Evolutionary conservation across 1,284 basidiomycete species (phyloP).

Genomic region (Apiotrichum akiyoshidainum): DNA sequence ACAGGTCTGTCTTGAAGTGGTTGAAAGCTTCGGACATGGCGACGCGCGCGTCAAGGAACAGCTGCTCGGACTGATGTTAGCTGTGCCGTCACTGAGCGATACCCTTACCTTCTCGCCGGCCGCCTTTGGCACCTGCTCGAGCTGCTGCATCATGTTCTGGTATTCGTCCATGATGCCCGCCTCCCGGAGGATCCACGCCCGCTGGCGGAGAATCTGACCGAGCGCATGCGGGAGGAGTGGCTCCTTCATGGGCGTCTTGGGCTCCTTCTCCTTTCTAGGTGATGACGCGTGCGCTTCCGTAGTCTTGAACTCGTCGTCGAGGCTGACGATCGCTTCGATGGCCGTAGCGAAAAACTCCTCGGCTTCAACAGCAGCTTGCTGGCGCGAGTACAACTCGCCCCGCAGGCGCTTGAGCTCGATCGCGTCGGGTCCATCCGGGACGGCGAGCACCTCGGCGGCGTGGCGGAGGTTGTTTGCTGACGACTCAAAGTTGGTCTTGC

Average conservation of each 20-base stretch:
- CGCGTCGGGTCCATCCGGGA: conserved; percentile 53
- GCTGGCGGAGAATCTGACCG: conserved; percentile 66
- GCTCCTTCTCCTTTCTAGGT: conserved; percentile 23
- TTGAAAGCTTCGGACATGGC: conserved; percentile 70
- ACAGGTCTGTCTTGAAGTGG: conserved; percentile 76
- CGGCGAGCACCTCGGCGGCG: conserved; percentile 51
- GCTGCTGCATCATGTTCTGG: conserved; percentile 59
- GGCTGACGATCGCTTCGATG: conserved; percentile 28
- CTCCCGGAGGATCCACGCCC: conserved; percentile 71
- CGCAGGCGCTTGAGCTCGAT: conserved; percentile 63
- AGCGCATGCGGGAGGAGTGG: conserved; percentile 65
- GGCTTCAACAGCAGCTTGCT: conserved; percentile 58
- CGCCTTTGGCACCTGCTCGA: conserved; percentile 30
- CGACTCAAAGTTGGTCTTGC: conserved; percentile 60
- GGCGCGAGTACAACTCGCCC: conserved; percentile 52
- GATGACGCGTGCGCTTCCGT: conserved; percentile 51
- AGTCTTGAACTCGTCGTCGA: conserved; percentile 37
- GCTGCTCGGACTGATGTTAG: conserved; percentile 62
- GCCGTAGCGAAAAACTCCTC: conserved; percentile 51
- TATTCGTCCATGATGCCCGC: conserved; percentile 57
- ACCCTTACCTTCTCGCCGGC: conserved; percentile 29
- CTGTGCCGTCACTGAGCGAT: neutral
- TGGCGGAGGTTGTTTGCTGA: conserved; percentile 57
- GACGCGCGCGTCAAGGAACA: conserved; percentile 67
- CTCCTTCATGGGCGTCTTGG: conserved; percentile 56